Base-by-base conservation (phyloP, 495 filamentous ascomycete species). In the Trichoderma virens region DNA sequence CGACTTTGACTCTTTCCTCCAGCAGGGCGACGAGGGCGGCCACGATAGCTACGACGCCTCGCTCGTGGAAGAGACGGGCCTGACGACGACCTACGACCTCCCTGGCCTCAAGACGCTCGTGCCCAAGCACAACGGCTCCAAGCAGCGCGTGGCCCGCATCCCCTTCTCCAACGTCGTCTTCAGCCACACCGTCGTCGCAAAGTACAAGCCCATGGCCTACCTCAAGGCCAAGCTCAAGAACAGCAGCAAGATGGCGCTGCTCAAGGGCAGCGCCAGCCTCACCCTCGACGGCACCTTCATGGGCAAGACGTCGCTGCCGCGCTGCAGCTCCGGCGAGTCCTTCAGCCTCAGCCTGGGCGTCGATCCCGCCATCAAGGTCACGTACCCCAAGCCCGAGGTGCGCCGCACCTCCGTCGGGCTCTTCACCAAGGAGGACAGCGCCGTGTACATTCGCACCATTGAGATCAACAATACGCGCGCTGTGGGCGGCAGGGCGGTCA, bases 211-310 rank as follows among this genome's bases (percentile, higher is more conserved):
- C 0, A 82, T 80, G 11, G 87, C 87, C 0, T 90, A 88, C 73
- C 81, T 90, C 47, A 84, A 84, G 65, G 87, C 86, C 11, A 79
- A 80, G 32, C 72, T 90, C 34, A 76, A 79, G 62, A 90, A 90
- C 66, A 77, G 77, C 4, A 82, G 79, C 54, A 76, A 79, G 54
- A 76, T 87, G 47, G 84, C 83, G 0, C 77, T 90, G 3, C 82
- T 88, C 34, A 79, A 78, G 64, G 87, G 86, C 18, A 78, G 78
- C 1, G 80, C 79, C 0, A 86, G 87, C 2, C 76, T 90, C 16
- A 88, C 86, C 2, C 85, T 90, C 28, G 88, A 90, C 69, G 85
- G 84, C 3, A 82, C 79, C 11, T 90, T 90, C 71, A 72, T 91
- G 34, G 88, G 88, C 11, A 84, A 83, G 45, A 79, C 83, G 1